phyloP scores from a whole-genome alignment of 176 grass and related monocot species.

The Echinochloa phyllopogon region DNA sequence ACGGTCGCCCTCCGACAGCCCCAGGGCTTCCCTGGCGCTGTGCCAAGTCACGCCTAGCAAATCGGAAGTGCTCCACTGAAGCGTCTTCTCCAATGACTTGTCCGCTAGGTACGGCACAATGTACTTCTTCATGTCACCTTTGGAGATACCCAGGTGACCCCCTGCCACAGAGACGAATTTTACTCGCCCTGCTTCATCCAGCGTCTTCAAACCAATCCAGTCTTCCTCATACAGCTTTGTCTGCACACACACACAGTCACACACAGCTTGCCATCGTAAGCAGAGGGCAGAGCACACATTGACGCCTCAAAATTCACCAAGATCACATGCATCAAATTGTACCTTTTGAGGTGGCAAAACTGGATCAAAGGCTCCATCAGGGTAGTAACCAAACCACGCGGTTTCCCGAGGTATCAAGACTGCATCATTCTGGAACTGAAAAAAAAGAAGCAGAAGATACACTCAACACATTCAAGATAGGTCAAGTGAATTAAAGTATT shows the following conservation, averaged over 20 bases:
- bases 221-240: slow-evolving; percentile 84
- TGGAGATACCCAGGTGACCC: slow-evolving; percentile 81
- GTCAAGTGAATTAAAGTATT: background rate
- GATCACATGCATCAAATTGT: background rate
- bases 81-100: background rate
- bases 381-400: slow-evolving; percentile 95
- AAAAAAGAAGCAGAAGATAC: background rate
- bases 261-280: slow-evolving; percentile 10
- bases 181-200: slow-evolving; percentile 83
- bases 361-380: slow-evolving; percentile 75
- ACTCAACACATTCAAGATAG: background rate
- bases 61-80: background rate
- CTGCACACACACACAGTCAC: slow-evolving; percentile 33
- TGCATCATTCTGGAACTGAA: slow-evolving; percentile 72
- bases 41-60: slow-evolving; percentile 31
- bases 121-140: slow-evolving; percentile 74
- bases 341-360: slow-evolving; percentile 69
- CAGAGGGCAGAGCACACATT: background rate
- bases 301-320: background rate
- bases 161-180: slow-evolving; percentile 77
- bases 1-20: background rate
- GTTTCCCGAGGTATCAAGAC: slow-evolving; percentile 92
- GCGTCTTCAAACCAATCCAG: slow-evolving; percentile 81
- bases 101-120: slow-evolving; percentile 78
- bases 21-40: slow-evolving; percentile 28